These are phyloP conservation scores for Suaeda aralocaspica DNA, from an alignment of 148 eudicot genomes.

Conservation along the genomic window DNA sequence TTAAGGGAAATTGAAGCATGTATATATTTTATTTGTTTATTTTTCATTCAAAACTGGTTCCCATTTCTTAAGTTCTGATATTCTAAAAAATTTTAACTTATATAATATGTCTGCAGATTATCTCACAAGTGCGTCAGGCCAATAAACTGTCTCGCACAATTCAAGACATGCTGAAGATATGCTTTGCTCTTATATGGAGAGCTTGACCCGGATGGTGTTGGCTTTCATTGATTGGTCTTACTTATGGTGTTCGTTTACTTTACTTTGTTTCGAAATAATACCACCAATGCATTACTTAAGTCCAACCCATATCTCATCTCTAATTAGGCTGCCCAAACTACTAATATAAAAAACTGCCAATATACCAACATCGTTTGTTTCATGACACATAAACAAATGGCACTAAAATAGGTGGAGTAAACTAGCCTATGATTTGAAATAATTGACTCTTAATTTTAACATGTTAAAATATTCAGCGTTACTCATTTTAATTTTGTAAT, in stretches of 20 bases:
- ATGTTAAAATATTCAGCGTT: neutral
- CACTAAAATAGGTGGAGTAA: too few species aligned
- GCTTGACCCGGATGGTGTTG: constrained; percentile 44
- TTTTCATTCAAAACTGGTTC: neutral
- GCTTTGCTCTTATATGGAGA: constrained; percentile 62
- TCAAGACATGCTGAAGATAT: constrained; percentile 44
- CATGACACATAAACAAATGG: too few species aligned
- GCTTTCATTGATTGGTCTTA: constrained; percentile 37
- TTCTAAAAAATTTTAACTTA: too few species aligned
- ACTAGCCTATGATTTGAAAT: neutral
- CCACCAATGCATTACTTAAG: neutral
- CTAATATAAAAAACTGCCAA: too few species aligned
- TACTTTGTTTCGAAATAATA: neutral
- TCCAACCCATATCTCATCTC: too few species aligned
- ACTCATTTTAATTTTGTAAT: neutral
- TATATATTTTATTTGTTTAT: neutral
- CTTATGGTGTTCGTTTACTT: neutral
- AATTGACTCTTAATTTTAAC: too few species aligned
- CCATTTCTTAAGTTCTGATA: neutral
- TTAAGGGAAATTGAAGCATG: constrained; percentile 22
- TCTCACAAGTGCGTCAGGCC: constrained; percentile 40
- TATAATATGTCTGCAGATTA: constrained; percentile 27
- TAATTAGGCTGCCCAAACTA: neutral
- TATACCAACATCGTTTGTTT: too few species aligned
- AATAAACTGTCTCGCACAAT: constrained; percentile 40